Evolutionary conservation across 306 rosid species (phyloP).

Genomic region (Sindora glabra): DNA sequence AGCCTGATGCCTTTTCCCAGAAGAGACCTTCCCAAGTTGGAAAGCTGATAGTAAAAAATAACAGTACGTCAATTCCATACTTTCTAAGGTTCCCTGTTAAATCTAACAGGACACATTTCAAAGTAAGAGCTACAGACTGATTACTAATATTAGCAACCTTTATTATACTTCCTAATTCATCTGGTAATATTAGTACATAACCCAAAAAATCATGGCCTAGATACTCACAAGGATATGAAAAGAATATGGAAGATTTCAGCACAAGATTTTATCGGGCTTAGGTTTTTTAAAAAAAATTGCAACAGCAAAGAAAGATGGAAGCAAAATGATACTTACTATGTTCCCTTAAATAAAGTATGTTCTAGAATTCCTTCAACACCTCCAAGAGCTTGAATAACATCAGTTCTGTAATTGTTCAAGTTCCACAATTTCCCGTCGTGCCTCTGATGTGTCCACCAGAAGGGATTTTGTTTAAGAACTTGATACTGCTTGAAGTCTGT

Average conservation of each 20-base stretch:
- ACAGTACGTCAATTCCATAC: no score
- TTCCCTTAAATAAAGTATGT: conserved; percentile 95
- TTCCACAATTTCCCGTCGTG: conserved; percentile 98
- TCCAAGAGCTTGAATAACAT: conserved; percentile 99
- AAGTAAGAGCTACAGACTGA: neutral
- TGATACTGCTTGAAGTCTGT: conserved; percentile 98
- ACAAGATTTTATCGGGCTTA: no score
- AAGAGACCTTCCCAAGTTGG: conserved; percentile 99
- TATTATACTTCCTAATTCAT: no score
- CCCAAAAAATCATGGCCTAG: no score
- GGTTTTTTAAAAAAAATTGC: no score
- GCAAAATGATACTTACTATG: conserved; percentile 79
- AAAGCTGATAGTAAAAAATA: conserved; percentile 44
- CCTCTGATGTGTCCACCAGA: conserved; percentile 99
- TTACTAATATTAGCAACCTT: neutral
- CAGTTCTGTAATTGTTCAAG: conserved; percentile 94
- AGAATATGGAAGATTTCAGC: no score
- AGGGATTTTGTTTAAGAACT: conserved; percentile 94
- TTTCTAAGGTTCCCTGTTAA: neutral
- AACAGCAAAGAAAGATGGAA: neutral
- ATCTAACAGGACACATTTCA: neutral
- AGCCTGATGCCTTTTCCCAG: conserved; percentile 99
- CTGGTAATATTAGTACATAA: no score
- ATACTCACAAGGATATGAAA: no score
- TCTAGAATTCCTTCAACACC: conserved; percentile 99